Evolutionary conservation across 805 yeast genomes (phyloP).

Genomic region (Saccharomycopsis capsularis): DNA sequence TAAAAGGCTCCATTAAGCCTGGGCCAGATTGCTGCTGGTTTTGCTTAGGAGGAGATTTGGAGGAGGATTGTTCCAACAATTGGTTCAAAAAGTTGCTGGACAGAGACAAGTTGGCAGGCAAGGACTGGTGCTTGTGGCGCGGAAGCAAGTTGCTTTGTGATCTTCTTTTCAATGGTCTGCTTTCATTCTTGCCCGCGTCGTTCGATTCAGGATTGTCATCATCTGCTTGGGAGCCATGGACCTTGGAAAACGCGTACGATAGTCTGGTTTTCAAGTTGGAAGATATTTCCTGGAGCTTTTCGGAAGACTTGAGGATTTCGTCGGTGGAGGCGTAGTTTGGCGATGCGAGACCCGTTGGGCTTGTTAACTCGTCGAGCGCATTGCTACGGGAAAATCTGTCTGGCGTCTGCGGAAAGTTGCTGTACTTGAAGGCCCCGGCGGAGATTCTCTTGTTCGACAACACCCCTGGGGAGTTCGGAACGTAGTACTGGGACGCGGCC

Average conservation of each 20-base stretch:
- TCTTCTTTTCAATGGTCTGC: conserved; percentile 3
- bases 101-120: conserved; percentile 11
- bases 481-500: neutral
- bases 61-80: neutral
- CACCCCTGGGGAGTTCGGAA: conserved; percentile 12
- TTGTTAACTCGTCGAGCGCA: neutral
- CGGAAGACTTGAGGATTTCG: conserved; percentile 20
- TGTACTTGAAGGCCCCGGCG: conserved; percentile 1
- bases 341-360: neutral
- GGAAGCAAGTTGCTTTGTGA: conserved; percentile 1
- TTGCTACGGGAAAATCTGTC: conserved; percentile 4
- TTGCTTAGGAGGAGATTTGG: neutral
- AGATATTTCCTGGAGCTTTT: conserved; percentile 22
- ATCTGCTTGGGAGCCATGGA: conserved; percentile 21
- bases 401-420: conserved; percentile 16
- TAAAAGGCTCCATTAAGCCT: conserved; percentile 20
- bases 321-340: conserved; percentile 8
- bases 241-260: conserved; percentile 26
- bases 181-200: neutral
- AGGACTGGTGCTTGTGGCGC: conserved; percentile 12
- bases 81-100: conserved; percentile 9
- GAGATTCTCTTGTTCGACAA: conserved; percentile 7
- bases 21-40: too few relatives aligned
- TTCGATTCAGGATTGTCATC: neutral
- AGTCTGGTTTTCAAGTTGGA: conserved; percentile 24